Conservation (phyloP, 2,329 filamentous ascomycete species). For the Cyphellophora europaea region DNA sequence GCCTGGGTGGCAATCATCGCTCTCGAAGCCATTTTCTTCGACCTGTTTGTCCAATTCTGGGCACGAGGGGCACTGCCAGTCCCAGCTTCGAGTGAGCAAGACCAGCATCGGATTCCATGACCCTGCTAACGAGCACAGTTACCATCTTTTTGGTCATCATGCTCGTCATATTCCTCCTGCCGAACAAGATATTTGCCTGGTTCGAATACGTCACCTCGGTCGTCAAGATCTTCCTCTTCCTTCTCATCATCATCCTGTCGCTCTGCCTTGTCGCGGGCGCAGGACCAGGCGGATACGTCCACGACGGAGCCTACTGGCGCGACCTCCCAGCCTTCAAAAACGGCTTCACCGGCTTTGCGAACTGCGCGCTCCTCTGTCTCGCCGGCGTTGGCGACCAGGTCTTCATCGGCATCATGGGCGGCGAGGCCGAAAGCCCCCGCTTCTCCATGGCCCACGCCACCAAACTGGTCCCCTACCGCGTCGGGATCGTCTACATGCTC, state of each 20-base stretch:
- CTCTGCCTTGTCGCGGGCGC: slow-evolving; percentile 31
- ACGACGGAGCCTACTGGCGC: slow-evolving; percentile 52
- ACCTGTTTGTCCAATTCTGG: slow-evolving; percentile 19
- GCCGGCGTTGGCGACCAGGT: slow-evolving; percentile 24
- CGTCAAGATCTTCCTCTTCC: slow-evolving; percentile 28
- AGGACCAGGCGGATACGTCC: slow-evolving; percentile 25
- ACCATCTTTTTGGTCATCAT: slow-evolving; percentile 16
- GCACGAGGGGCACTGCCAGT: slow-evolving; percentile 9
- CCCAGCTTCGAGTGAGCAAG: slow-evolving; percentile 10
- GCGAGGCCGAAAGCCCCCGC: slow-evolving; percentile 27
- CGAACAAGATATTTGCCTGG: slow-evolving; percentile 26
- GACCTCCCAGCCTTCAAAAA: slow-evolving; percentile 57
- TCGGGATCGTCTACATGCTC: slow-evolving; percentile 36
- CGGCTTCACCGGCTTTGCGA: slow-evolving; percentile 38
- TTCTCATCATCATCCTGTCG: slow-evolving; percentile 27
- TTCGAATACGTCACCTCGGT: slow-evolving; percentile 27
- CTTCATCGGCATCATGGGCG: slow-evolving; percentile 26
- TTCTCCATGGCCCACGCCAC: slow-evolving; percentile 26
- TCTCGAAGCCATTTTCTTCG: slow-evolving; percentile 19
- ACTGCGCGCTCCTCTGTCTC: slow-evolving; percentile 22
- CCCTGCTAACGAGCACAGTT: slow-evolving; percentile 10
- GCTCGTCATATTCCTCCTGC: slow-evolving; percentile 20
- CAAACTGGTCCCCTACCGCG: slow-evolving; percentile 24
- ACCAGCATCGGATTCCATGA: too few relatives aligned
- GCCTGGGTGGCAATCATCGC: slow-evolving; percentile 18